These are phyloP conservation scores for Cladosporium sp. DNA, from an alignment of 2,329 filamentous ascomycete genomes.

Conservation along the genomic window DNA sequence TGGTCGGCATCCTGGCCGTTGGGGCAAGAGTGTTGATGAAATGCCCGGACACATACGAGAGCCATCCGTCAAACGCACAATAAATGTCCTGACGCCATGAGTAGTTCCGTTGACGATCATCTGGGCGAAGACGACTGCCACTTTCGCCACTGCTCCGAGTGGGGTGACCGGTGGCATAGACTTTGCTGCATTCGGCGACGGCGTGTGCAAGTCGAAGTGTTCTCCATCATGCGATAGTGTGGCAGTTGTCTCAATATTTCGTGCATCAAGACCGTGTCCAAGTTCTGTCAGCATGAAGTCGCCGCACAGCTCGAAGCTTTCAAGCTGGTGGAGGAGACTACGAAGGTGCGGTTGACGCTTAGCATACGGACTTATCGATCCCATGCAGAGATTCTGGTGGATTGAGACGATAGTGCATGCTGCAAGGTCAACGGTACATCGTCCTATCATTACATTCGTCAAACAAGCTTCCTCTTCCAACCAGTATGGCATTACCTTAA, in stretches of 20 bases:
- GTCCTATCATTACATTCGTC: no score
- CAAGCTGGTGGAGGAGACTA: background rate
- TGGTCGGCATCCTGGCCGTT: background rate
- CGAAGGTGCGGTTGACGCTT: background rate
- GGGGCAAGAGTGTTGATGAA: background rate
- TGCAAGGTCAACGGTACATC: no score
- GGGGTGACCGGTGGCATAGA: background rate
- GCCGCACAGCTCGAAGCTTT: slow-evolving; percentile 4
- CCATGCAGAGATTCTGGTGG: background rate
- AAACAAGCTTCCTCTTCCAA: no score
- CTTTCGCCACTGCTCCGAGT: background rate
- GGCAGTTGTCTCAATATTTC: slow-evolving; percentile 8
- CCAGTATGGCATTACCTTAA: no score
- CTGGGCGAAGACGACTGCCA: background rate
- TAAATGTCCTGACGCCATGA: background rate
- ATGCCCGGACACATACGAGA: background rate
- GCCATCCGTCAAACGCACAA: background rate
- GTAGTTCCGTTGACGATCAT: background rate
- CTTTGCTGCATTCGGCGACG: background rate
- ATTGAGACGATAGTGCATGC: background rate
- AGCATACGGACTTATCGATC: background rate
- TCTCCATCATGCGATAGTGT: background rate
- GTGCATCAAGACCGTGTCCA: slow-evolving; percentile 11
- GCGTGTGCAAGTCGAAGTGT: background rate
- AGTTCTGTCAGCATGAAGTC: slow-evolving; percentile 13